phyloP scores from a whole-genome alignment of 2,329 filamentous ascomycete genomes.

The Dendryphion nanum region DNA sequence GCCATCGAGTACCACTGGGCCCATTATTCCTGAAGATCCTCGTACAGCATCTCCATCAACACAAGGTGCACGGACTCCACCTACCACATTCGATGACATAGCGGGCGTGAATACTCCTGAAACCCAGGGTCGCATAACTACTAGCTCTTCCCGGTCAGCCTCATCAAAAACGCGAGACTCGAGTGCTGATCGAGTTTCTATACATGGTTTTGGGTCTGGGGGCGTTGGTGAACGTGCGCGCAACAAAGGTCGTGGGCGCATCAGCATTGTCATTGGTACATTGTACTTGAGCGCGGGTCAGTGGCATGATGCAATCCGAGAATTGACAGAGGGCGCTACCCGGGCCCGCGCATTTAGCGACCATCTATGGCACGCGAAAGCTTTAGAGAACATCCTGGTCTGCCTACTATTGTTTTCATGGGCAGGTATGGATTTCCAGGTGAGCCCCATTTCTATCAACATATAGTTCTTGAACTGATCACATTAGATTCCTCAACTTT shows the following conservation, averaged over 20 bases:
- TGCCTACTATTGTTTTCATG: constrained; percentile 82
- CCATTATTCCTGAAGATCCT: constrained; percentile 23
- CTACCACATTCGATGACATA: constrained; percentile 52
- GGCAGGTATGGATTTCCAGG: constrained; percentile 78
- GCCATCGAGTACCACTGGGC: constrained; percentile 38
- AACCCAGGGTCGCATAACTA: constrained; percentile 41
- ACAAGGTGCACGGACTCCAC: constrained; percentile 32
- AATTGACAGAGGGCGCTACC: constrained; percentile 76
- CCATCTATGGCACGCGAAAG: constrained; percentile 97
- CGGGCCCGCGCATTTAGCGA: constrained; percentile 79
- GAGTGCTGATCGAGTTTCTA: constrained; percentile 61
- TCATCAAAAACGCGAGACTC: constrained; percentile 59
- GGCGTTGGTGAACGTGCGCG: constrained; percentile 75
- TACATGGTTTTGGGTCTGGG: constrained; percentile 62
- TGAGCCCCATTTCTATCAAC: constrained; percentile 40
- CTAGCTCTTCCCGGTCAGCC: constrained; percentile 20
- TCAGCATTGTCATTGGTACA: constrained; percentile 76
- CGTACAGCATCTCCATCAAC: constrained; percentile 24
- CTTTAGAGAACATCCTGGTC: constrained; percentile 81
- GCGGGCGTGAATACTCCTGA: constrained; percentile 35
- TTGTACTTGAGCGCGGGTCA: constrained; percentile 86
- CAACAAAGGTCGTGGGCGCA: constrained; percentile 76
- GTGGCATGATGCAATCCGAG: constrained; percentile 83
- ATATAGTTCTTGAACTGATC: constrained; percentile 5
- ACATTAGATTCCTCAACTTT: constrained; percentile 52